phyloP scores from a whole-genome alignment of 345 rosid species.

The Hibiscus tridactylites region DNA sequence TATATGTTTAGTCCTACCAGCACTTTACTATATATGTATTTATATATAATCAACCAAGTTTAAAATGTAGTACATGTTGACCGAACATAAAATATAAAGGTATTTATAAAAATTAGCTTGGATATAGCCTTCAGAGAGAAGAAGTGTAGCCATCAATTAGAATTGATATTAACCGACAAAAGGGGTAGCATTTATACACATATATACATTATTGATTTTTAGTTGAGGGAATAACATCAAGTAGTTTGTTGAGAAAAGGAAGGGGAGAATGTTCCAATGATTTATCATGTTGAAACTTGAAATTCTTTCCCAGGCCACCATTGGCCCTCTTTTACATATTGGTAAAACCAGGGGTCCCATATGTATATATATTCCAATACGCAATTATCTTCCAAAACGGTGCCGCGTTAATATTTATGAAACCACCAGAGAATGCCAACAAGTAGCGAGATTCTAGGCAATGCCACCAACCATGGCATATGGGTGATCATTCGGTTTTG shows the following conservation, averaged over 20 bases:
- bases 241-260: slow-evolving; percentile 5
- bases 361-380: not conserved
- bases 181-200: not conserved
- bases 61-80: not conserved
- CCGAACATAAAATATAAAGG: not conserved
- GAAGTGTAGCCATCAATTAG: not conserved
- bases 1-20: not conserved
- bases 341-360: not conserved
- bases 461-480: slow-evolving; percentile 17
- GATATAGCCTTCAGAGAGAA: not conserved
- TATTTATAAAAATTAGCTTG: not conserved
- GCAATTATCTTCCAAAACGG: not conserved
- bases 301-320: not conserved
- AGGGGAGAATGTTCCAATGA: slow-evolving; percentile 8
- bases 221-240: not conserved
- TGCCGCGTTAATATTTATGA: not conserved
- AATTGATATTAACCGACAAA: not conserved
- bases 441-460: slow-evolving; percentile 18
- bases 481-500: no score
- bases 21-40: not conserved
- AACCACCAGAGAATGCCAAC: not conserved
- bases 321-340: not conserved
- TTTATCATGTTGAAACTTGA: not conserved
- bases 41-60: not conserved
- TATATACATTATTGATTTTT: not conserved